phyloP scores from a whole-genome alignment of 306 rosid genomes.

The Fragaria ananassa region DNA sequence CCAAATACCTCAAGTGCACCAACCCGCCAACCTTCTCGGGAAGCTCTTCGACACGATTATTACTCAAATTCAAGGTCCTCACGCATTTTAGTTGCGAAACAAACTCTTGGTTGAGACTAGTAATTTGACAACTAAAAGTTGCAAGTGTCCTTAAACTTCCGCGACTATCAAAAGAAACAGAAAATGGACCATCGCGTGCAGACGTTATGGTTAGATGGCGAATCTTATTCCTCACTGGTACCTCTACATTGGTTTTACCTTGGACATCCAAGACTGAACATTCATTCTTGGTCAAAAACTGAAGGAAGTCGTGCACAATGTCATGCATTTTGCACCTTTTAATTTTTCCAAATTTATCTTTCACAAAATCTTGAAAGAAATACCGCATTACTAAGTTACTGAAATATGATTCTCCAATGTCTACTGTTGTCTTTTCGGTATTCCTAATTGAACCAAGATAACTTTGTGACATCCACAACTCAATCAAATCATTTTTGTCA shows the following conservation, averaged over 20 bases:
- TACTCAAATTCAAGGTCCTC: background rate
- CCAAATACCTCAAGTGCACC: background rate
- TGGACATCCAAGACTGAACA: background rate
- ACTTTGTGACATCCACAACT: background rate
- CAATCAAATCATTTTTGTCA: background rate
- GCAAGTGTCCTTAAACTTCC: background rate
- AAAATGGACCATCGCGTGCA: too few relatives aligned
- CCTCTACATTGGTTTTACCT: background rate
- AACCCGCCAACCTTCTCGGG: background rate
- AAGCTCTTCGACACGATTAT: rapidly evolving
- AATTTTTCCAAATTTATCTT: background rate
- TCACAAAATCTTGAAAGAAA: background rate
- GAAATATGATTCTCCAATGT: background rate
- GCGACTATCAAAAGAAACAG: too few relatives aligned
- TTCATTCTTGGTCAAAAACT: background rate
- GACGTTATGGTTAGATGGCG: too few relatives aligned
- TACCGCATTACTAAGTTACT: background rate
- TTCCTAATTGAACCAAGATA: background rate
- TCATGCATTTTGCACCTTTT: background rate
- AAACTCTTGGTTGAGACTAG: rapidly evolving
- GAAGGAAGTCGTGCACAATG: background rate
- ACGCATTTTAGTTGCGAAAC: background rate
- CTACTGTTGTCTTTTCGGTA: background rate
- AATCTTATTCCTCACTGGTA: background rate
- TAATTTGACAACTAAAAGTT: rapidly evolving